Conservation (phyloP, 306 rosid species). For the Mimosa pudica region DNA sequence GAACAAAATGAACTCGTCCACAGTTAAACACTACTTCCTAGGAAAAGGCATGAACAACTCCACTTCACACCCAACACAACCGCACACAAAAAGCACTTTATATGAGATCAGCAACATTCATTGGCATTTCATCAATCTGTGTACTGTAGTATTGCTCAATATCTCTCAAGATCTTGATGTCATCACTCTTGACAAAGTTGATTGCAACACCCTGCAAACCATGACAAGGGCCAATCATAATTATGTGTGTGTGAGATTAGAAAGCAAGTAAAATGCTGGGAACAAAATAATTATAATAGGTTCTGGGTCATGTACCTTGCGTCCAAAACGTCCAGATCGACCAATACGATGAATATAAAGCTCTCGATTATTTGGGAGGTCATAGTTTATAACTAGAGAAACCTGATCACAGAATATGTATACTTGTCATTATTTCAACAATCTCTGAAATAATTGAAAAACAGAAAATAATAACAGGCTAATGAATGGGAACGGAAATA, state of each 20-base stretch:
- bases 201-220: conserved; percentile 94
- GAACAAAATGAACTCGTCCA: conserved; percentile 7
- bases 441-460: conserved; percentile 4
- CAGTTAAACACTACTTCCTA: conserved; percentile 35
- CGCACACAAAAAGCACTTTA: conserved; percentile 32
- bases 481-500: neutral
- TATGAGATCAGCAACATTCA: conserved; percentile 96
- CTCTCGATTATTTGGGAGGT: conserved; percentile 98
- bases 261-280: neutral
- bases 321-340: conserved; percentile 98
- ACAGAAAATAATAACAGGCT: neutral
- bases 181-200: conserved; percentile 95
- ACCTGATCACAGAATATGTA: conserved; percentile 53
- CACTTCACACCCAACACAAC: conserved; percentile 47
- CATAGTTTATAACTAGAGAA: conserved; percentile 90
- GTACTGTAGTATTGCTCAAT: conserved; percentile 97
- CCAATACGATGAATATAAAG: conserved; percentile 97
- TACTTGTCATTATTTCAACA: conserved; percentile 18
- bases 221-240: conserved; percentile 4
- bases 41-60: conserved; percentile 19
- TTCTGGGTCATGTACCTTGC: conserved; percentile 64
- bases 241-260: neutral
- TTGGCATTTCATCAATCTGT: conserved; percentile 98
- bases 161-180: conserved; percentile 92
- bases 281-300: neutral